A percentile compares a stretch with the other conserved stretches of the same genome.
These are phyloP conservation scores for Gloeostereum incarnatum DNA, from an alignment of 768 basidiomycete species.

Conservation along the genomic window DNA sequence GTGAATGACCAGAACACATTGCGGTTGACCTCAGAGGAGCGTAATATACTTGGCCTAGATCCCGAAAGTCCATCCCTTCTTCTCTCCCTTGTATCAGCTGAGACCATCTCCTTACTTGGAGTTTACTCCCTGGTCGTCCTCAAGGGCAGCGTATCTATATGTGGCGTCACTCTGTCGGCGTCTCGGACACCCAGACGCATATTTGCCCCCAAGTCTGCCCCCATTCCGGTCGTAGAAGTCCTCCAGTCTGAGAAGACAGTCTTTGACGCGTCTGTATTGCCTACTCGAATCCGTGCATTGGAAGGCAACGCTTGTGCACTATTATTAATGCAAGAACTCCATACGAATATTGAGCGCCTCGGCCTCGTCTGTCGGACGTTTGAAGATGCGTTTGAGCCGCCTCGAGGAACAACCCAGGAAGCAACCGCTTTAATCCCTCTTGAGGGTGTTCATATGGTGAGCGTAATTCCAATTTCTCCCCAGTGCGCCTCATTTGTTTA, in stretches of 20 bases:
- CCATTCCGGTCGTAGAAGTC: slow-evolving; percentile 45
- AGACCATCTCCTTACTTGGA: slow-evolving; percentile 64
- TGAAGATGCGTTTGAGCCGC: slow-evolving; percentile 50
- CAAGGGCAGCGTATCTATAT: slow-evolving; percentile 47
- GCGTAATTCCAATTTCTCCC: slow-evolving; percentile 9
- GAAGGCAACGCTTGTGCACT: slow-evolving; percentile 22
- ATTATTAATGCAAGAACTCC: slow-evolving; percentile 47
- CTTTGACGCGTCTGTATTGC: slow-evolving; percentile 9
- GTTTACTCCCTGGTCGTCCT: slow-evolving; percentile 52
- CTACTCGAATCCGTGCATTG: slow-evolving; percentile 10
- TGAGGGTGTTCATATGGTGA: slow-evolving; percentile 38
- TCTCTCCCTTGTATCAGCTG: slow-evolving; percentile 32
- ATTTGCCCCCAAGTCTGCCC: slow-evolving; percentile 75
- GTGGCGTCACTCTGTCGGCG: slow-evolving; percentile 41
- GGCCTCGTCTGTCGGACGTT: slow-evolving; percentile 55
- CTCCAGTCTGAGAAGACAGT: slow-evolving; percentile 6
- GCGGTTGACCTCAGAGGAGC: slow-evolving; percentile 29
- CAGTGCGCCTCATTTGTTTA: slow-evolving; percentile 1
- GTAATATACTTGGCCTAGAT: slow-evolving; percentile 17
- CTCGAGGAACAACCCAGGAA: slow-evolving; percentile 28
- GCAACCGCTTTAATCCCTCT: slow-evolving; percentile 31
- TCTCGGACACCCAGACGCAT: slow-evolving; percentile 37
- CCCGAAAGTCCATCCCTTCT: slow-evolving; percentile 15
- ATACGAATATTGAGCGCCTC: slow-evolving; percentile 58
- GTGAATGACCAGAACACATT: slow-evolving; percentile 34